These are phyloP conservation scores for Chytridium lagenaria DNA, from an alignment of 371 early-diverging fungal genomes.

Conservation along the genomic window DNA sequence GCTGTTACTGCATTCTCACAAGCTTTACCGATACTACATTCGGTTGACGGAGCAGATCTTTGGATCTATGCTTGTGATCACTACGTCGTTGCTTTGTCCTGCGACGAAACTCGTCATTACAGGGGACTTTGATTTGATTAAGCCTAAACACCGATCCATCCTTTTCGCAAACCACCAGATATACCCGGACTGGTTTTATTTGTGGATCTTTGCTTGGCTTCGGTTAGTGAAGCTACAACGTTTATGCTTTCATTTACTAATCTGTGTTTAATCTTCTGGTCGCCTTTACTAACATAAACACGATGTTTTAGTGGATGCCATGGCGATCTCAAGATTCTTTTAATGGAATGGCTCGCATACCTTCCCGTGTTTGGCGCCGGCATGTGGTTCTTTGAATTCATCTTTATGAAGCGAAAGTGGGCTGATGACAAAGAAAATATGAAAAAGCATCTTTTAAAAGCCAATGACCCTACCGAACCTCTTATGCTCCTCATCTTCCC, in stretches of 20 bases:
- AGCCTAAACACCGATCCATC: conserved; percentile 21
- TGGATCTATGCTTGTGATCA: conserved; percentile 32
- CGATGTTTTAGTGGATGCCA: conserved; percentile 23
- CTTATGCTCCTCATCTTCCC: conserved; percentile 92
- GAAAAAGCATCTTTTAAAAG: conserved; percentile 24
- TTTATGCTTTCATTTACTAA: not conserved
- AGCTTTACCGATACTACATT: conserved; percentile 35
- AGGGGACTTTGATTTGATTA: conserved; percentile 40
- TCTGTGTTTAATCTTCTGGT: not conserved
- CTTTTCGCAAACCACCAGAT: conserved; percentile 49
- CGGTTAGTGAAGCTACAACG: conserved; percentile 7
- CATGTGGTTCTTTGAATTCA: conserved; percentile 64
- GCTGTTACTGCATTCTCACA: conserved; percentile 24
- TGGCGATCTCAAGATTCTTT: conserved; percentile 45
- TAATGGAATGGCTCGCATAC: conserved; percentile 39
- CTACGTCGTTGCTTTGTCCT: conserved; percentile 26
- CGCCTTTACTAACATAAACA: too few species aligned
- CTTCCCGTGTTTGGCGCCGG: conserved; percentile 45
- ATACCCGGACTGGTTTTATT: conserved; percentile 40
- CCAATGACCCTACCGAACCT: conserved; percentile 55
- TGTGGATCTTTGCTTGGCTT: conserved; percentile 39
- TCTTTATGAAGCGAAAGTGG: conserved; percentile 82
- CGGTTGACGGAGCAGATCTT: conserved; percentile 35
- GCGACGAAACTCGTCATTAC: conserved; percentile 37
- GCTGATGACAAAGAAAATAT: conserved; percentile 67